Evolutionary conservation across 202 grass and related monocot genomes (phyloP), one percentile per base, ranked within the genome.

Genomic region (Tripidium arundinaceum): DNA sequence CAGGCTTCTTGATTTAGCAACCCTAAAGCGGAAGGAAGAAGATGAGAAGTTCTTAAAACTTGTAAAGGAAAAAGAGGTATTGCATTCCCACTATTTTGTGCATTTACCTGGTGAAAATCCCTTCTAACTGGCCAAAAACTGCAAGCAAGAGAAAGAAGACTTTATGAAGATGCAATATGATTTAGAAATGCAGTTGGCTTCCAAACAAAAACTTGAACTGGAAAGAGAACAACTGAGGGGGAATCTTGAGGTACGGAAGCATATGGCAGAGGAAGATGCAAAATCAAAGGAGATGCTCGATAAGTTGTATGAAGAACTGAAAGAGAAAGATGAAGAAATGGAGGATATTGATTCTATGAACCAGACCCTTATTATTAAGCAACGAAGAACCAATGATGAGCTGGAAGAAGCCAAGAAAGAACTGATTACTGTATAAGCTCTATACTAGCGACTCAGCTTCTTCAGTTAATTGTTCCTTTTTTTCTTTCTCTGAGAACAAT

Each of bases 151-250:
- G 55, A 77, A 65, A 73, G 73, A 82, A 72, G 73, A 57, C 74
- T 65, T 66, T 78, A 59, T 85, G 57, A 67, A 50, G 38, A 62
- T 59, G 34, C 33, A 4, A 36, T 36, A 36, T 36, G 33, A 36
- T 4, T 39, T 86, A n/a, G 69, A 86, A 79, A 63, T 49, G 52
- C 11, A 80, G 42, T 75, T 90, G 58, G 58, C 34, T 68, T 76
- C 78, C 16, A 82, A 78, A 76, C 82, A 89, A 19, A 78, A 89
- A 52, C 87, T 89, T 65, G 87, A 89, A 74, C 37, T 82, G 65
- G 78, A 85, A 78, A 72, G 82, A 82, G 65, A 84, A 76, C 78
- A 85, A 12, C 33, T 36, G 33, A 36, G 33, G 33, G 33, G 29
- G 29, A 31, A 1, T 31, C 29, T 31, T 31, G 29, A 31, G 1